Conservation (phyloP, 345 rosid genomes). For the Gossypium ekmanianum region DNA sequence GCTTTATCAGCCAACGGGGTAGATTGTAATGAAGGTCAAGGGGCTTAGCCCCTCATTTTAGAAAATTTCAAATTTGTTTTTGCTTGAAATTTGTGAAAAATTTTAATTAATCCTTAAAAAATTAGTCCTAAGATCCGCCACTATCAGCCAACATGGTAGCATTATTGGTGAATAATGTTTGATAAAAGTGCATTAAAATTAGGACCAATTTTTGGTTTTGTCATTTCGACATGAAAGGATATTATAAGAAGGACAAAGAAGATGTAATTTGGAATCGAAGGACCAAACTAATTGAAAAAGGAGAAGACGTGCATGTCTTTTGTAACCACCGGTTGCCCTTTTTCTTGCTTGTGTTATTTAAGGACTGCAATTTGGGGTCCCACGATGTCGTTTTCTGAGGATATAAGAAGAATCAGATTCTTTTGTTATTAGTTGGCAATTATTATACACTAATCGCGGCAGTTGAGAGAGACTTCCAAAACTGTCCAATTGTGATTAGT, state of each 20-base stretch:
- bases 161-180: slow-evolving; percentile 1
- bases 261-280: slow-evolving; percentile 1
- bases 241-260: neutral
- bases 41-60: no score
- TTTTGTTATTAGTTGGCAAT: neutral
- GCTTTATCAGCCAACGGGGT: no score
- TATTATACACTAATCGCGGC: no score
- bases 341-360: neutral
- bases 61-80: no score
- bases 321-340: neutral
- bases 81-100: no score
- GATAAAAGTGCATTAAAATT: neutral
- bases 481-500: no score
- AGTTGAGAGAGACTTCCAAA: no score
- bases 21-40: no score
- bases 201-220: neutral
- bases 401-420: neutral
- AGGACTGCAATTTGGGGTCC: slow-evolving; percentile 15
- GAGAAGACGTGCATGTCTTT: slow-evolving; percentile 15
- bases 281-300: slow-evolving; percentile 13
- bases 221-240: neutral
- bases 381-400: slow-evolving; percentile 1
- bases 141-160: neutral
- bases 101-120: no score
- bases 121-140: no score